phyloP scores from a whole-genome alignment of 352 stramenopile genomes.

The Phytophthora pistaciae region DNA sequence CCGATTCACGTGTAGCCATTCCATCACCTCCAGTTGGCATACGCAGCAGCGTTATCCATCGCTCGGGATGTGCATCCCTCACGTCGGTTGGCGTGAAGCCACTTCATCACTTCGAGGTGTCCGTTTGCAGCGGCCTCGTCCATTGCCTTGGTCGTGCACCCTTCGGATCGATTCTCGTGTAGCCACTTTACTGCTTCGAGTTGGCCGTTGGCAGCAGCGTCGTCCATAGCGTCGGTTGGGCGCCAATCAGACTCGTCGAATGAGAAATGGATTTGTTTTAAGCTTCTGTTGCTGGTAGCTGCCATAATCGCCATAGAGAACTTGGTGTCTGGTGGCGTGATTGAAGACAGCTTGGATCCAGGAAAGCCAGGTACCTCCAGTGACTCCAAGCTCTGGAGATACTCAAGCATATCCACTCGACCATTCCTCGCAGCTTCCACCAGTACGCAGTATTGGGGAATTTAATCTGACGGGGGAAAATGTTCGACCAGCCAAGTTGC shows the following conservation, averaged over 20 bases:
- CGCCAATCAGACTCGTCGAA: too few relatives aligned
- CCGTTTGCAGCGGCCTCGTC: not conserved
- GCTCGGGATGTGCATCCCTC: too few relatives aligned
- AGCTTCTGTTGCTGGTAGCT: too few relatives aligned
- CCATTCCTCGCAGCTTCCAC: not conserved
- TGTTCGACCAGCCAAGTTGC: conserved; percentile 1
- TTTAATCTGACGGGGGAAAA: not conserved
- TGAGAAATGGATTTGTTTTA: too few relatives aligned
- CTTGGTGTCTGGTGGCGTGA: too few relatives aligned
- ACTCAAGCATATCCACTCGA: not conserved
- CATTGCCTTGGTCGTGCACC: not conserved
- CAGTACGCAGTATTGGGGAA: not conserved
- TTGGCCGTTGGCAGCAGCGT: not conserved
- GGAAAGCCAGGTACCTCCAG: not conserved
- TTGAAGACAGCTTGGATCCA: too few relatives aligned
- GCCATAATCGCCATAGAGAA: too few relatives aligned
- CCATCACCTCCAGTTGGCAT: too few relatives aligned
- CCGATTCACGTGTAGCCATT: too few relatives aligned
- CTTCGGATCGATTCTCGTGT: not conserved
- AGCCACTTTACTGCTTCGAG: not conserved
- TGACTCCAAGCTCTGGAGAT: not conserved
- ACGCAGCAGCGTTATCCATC: too few relatives aligned
- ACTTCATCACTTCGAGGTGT: not conserved
- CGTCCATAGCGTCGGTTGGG: not conserved
- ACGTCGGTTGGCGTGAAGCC: too few relatives aligned